Base-by-base conservation (phyloP, 2,329 filamentous ascomycete genomes). In the Huntiella savannae region DNA sequence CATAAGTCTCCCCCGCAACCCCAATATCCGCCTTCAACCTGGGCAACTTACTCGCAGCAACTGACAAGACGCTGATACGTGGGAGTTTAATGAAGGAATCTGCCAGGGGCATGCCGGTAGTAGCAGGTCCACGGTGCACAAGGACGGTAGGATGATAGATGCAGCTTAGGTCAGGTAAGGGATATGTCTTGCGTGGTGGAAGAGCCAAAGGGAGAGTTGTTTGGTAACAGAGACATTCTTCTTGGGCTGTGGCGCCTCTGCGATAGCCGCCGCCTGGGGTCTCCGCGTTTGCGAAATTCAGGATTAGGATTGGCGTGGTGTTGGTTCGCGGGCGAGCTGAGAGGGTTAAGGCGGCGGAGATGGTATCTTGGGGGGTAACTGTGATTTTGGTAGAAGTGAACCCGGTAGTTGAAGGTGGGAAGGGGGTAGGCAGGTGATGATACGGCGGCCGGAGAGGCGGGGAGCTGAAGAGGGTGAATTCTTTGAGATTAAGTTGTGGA, bases 211-310 rank as follows among this genome's bases (percentile, higher is more conserved):
- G 77, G 65, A 28, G 22, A 1, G 71, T 70, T 40, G 68, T 73
- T 38, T 77, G 70, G 55, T 75, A 77, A 60, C 76, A 82, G 5
- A 83, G 64, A 2, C 71, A 69, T 61, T 83, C 79, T 60, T 83
- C 78, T 57, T 83, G 79, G 0, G 78, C 77, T 28, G 71, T 59
- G 46, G 74, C 65, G 33, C 78, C 78, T 34, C 65, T 66, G 4
- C 68, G 56, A 68, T 76, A 82, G 13, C 75, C 76, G 15, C 79
- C 78, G n/a, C 77, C 79, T 0, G 72, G 66, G 2, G 32, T 47
- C n/a, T 36, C 35, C 7, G 45, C 45, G 33, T 47, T 47, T 4
- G 45, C 45, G 33, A 47, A 47, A 11, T 47, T 47, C 17, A 47
- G 33, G 4, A 41, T 15, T 6, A 40, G 39, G 13, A 47, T 28